Evolutionary conservation across 1,284 basidiomycete species (phyloP).

Genomic region (Blastosporella zonata): DNA sequence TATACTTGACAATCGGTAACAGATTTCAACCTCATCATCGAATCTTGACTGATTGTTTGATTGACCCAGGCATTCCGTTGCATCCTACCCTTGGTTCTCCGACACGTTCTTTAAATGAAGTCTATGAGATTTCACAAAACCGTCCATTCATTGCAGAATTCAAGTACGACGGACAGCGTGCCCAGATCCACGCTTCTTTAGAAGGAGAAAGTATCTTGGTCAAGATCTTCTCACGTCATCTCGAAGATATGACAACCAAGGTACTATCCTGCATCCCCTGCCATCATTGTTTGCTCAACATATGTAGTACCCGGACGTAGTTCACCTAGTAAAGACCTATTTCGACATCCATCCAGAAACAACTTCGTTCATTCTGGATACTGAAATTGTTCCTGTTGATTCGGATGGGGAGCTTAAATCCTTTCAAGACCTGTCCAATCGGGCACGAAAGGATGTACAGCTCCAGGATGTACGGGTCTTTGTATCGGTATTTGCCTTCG

Average conservation of each 20-base stretch:
- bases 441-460: conserved; percentile 84
- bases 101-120: conserved; percentile 80
- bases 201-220: conserved; percentile 46
- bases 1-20: conserved; percentile 74
- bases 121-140: conserved; percentile 70
- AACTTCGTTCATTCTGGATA: conserved; percentile 79
- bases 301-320: conserved; percentile 83
- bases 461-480: conserved; percentile 77
- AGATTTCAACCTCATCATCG: background rate
- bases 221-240: conserved; percentile 82
- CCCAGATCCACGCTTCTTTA: conserved; percentile 74
- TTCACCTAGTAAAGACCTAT: conserved; percentile 51
- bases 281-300: conserved; percentile 18
- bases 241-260: conserved; percentile 92
- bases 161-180: conserved; percentile 88
- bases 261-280: conserved; percentile 32
- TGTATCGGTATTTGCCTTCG: conserved; percentile 88
- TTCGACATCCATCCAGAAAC: conserved; percentile 43
- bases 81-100: conserved; percentile 80
- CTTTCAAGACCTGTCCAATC: conserved; percentile 84
- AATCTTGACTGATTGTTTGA: conserved; percentile 14
- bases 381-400: conserved; percentile 82
- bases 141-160: conserved; percentile 77
- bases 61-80: conserved; percentile 57
- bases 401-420: conserved; percentile 63